Conservation (phyloP, 2,329 filamentous ascomycete species). For the Talaromyces pinophilus region DNA sequence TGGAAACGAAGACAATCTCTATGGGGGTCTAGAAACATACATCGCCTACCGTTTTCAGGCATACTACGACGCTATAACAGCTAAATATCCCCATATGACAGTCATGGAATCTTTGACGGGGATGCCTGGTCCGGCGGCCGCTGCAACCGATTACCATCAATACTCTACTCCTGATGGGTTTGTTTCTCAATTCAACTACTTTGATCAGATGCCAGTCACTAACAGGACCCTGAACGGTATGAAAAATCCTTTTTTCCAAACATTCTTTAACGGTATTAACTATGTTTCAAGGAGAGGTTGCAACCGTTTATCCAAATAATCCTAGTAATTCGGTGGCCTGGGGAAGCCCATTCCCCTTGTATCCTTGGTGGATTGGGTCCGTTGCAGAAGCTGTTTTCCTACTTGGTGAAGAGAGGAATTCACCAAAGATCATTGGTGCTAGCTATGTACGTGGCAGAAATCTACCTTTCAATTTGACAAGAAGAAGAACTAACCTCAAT, state of each 20-base stretch:
- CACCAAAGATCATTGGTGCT: conserved; percentile 21
- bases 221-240: conserved; percentile 35
- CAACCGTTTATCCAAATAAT: conserved; percentile 44
- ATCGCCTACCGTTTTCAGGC: conserved; percentile 54
- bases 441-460: not conserved
- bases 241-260: conserved; percentile 12
- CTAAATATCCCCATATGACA: conserved; percentile 51
- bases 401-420: conserved; percentile 64
- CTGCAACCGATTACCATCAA: conserved; percentile 44
- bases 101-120: conserved; percentile 12
- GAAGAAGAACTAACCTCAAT: conserved; percentile 3
- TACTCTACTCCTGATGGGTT: conserved; percentile 45
- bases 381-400: conserved; percentile 64
- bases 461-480: not conserved
- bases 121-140: conserved; percentile 31
- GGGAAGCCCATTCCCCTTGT: conserved; percentile 47
- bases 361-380: conserved; percentile 54
- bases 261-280: conserved; percentile 22
- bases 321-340: conserved; percentile 46
- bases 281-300: conserved; percentile 32
- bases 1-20: conserved; percentile 64
- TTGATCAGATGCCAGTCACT: conserved; percentile 42
- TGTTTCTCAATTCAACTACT: conserved; percentile 44
- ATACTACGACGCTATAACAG: conserved; percentile 61
- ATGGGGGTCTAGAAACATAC: conserved; percentile 45